phyloP scores from a whole-genome alignment of 257 asterid genomes.

The Penstemon barbatus region DNA sequence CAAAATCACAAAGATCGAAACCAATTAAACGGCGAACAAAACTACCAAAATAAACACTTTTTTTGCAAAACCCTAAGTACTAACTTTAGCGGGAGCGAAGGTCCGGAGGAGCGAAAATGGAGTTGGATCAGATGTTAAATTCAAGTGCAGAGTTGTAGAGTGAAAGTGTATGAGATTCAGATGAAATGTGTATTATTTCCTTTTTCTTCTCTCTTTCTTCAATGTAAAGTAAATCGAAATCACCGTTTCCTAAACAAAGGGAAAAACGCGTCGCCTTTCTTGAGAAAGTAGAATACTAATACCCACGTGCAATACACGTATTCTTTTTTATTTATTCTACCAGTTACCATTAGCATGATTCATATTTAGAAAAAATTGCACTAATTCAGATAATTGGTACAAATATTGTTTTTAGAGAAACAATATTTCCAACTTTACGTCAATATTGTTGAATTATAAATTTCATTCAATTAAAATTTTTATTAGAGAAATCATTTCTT shows the following conservation, averaged over 20 bases:
- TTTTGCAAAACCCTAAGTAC: not conserved
- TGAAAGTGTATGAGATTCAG: not conserved
- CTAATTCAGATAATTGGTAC: too few species aligned
- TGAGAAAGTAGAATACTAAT: not conserved
- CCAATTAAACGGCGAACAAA: not conserved
- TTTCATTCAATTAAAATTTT: too few species aligned
- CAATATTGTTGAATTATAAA: too few species aligned
- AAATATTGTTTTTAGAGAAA: too few species aligned
- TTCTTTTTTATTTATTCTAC: not conserved
- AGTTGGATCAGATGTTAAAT: not conserved
- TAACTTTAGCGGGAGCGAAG: not conserved
- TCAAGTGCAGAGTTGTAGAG: not conserved
- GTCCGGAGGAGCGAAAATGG: not conserved
- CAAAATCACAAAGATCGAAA: not conserved
- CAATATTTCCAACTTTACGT: too few species aligned
- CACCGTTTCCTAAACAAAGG: not conserved
- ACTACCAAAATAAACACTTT: not conserved
- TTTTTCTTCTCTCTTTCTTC: too few species aligned
- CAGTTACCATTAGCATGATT: not conserved
- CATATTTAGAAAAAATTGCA: not conserved
- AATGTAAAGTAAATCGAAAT: not conserved
- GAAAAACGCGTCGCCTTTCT: not conserved
- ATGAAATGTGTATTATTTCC: too few species aligned
- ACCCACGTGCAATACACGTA: slow-evolving; percentile 2
- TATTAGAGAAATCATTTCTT: too few species aligned